phyloP scores from a whole-genome alignment of 2,329 filamentous ascomycete genomes.

The Hirsutella minnesotensis region DNA sequence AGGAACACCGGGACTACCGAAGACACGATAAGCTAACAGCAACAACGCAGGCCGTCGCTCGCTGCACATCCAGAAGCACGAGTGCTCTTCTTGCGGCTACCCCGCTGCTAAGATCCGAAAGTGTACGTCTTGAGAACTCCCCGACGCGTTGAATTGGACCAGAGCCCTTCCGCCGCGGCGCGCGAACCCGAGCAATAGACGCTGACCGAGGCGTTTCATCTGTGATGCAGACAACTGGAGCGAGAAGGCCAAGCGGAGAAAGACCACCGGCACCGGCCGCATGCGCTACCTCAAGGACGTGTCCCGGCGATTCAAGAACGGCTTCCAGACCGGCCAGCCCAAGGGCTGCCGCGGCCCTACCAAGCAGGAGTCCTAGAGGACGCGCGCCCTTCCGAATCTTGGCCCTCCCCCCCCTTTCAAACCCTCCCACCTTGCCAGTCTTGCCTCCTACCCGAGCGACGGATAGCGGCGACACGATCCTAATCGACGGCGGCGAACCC shows the following conservation, averaged over 20 bases:
- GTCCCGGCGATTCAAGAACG: slow-evolving; percentile 91
- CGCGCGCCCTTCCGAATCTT: too few species aligned
- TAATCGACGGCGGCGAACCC: too few species aligned
- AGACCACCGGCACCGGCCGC: slow-evolving; percentile 95
- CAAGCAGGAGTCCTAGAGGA: slow-evolving; percentile 11
- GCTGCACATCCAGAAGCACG: slow-evolving; percentile 99
- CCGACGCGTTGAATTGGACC: too few species aligned
- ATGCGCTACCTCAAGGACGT: slow-evolving; percentile 91
- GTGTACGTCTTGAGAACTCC: slow-evolving; percentile 57
- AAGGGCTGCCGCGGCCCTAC: slow-evolving; percentile 54
- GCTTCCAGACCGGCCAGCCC: slow-evolving; percentile 83
- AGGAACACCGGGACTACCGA: too few species aligned
- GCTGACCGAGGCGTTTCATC: background rate
- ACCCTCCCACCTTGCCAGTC: too few species aligned
- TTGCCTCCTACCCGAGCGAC: too few species aligned
- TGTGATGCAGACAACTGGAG: slow-evolving; percentile 80
- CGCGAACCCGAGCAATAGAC: background rate
- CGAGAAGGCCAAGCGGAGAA: slow-evolving; percentile 99
- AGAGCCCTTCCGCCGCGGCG: background rate
- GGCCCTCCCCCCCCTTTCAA: too few species aligned
- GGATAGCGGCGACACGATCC: too few species aligned
- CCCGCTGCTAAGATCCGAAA: slow-evolving; percentile 94
- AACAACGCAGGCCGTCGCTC: slow-evolving; percentile 68
- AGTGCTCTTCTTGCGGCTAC: slow-evolving; percentile 91
- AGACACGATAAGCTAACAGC: slow-evolving; percentile 12